phyloP scores from a whole-genome alignment of 768 basidiomycete genomes.

The Cystobasidium tubakii region DNA sequence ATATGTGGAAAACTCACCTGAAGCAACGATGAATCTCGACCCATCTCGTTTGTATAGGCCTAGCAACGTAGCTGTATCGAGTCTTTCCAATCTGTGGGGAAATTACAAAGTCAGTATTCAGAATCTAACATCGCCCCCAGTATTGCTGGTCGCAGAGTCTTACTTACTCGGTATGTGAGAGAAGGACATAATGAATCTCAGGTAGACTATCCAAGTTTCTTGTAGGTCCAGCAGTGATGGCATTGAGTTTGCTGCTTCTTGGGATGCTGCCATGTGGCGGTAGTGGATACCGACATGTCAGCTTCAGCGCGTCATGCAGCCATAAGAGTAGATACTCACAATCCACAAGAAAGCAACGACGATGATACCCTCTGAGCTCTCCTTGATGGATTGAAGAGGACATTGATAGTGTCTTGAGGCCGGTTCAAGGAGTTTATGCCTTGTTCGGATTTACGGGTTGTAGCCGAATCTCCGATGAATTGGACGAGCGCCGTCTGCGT shows the following conservation, averaged over 20 bases:
- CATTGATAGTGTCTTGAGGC: background rate
- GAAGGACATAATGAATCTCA: background rate
- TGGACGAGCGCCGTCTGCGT: slow-evolving; percentile 2
- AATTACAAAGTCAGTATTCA: background rate
- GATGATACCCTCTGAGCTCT: background rate
- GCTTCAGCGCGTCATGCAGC: background rate
- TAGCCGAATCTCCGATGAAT: background rate
- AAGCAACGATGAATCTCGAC: background rate
- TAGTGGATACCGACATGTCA: background rate
- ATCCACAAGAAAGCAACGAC: background rate
- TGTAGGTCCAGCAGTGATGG: background rate
- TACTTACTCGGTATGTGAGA: background rate
- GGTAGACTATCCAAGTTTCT: background rate
- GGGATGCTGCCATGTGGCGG: background rate
- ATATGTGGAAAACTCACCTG: background rate
- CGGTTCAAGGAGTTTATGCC: background rate
- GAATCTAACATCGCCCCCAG: too few relatives aligned
- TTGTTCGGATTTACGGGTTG: background rate
- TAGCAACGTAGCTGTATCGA: background rate
- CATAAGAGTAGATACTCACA: background rate
- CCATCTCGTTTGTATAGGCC: background rate
- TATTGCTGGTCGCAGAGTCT: too few relatives aligned
- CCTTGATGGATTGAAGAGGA: background rate
- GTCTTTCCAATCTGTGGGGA: background rate
- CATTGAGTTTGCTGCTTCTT: background rate